Percentiles rank a stretch among this genome's conserved stretches.
These are phyloP conservation scores for Mycena amicta DNA, from an alignment of 768 basidiomycete species.

Conservation along the genomic window DNA sequence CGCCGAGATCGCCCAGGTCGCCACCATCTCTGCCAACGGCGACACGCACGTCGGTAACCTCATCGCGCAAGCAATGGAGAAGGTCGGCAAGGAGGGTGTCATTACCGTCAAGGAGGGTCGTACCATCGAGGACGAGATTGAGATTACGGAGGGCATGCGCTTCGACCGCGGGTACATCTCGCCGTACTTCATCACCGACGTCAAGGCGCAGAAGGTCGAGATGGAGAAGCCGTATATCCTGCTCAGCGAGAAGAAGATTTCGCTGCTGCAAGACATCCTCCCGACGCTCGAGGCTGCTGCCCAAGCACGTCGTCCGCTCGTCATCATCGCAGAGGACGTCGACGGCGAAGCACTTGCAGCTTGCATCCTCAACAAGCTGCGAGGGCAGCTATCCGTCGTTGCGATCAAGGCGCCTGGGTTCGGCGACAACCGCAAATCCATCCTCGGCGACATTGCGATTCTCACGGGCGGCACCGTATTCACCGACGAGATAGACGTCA, in stretches of 20 bases:
- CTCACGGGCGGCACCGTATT: slow-evolving; percentile 98
- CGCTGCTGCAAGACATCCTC: slow-evolving; percentile 90
- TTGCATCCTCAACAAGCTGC: slow-evolving; percentile 98
- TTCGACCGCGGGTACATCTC: slow-evolving; percentile 99
- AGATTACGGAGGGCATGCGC: slow-evolving; percentile 99
- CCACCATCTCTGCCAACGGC: slow-evolving; percentile 86
- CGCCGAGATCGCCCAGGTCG: slow-evolving; percentile 97
- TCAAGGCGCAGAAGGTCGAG: slow-evolving; percentile 94
- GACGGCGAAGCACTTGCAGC: slow-evolving; percentile 98
- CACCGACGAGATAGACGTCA: slow-evolving; percentile 95
- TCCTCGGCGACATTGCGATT: slow-evolving; percentile 96
- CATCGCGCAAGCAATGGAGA: slow-evolving; percentile 99
- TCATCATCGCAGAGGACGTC: slow-evolving; percentile 97
- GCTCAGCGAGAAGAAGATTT: slow-evolving; percentile 98
- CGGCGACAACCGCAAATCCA: slow-evolving; percentile 98
- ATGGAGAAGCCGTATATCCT: slow-evolving; percentile 96
- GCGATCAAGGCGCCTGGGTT: slow-evolving; percentile 98
- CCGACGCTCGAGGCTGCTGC: slow-evolving; percentile 85
- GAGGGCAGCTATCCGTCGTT: slow-evolving; percentile 91
- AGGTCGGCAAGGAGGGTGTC: slow-evolving; percentile 99
- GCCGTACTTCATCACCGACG: slow-evolving; percentile 97
- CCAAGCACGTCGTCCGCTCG: slow-evolving; percentile 81
- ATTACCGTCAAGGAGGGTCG: slow-evolving; percentile 99
- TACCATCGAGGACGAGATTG: slow-evolving; percentile 98
- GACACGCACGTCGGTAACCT: slow-evolving; percentile 91